These are phyloP conservation scores for Suillus luteus DNA, from an alignment of 768 basidiomycete species.

Conservation along the genomic window DNA sequence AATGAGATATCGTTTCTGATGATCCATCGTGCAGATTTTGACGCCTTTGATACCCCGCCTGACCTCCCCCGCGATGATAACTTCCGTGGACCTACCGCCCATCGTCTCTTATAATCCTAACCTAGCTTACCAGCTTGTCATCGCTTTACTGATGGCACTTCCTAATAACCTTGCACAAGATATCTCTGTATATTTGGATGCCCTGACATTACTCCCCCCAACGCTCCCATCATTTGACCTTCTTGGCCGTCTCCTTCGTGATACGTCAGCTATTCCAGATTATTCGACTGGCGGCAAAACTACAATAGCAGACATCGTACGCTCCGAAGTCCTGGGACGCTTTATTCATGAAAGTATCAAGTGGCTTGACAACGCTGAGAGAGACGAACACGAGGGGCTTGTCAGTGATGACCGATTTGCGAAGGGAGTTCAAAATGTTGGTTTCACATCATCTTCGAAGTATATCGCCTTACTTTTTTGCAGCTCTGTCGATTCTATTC, in stretches of 20 bases:
- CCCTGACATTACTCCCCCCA: conserved; percentile 66
- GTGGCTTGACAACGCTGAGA: conserved; percentile 71
- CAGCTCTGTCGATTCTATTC: conserved; percentile 79
- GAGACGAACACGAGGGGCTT: conserved; percentile 65
- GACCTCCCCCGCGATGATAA: conserved; percentile 54
- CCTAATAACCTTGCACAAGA: conserved; percentile 32
- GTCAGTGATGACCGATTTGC: conserved; percentile 74
- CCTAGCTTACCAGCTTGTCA: conserved; percentile 67
- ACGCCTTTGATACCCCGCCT: conserved; percentile 48
- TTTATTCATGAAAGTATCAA: conserved; percentile 72
- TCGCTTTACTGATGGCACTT: conserved; percentile 51
- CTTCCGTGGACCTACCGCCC: conserved; percentile 65
- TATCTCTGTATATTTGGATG: conserved; percentile 59
- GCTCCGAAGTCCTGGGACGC: conserved; percentile 63
- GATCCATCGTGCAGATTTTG: conserved; percentile 44
- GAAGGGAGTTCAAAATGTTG: conserved; percentile 70
- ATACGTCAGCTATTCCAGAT: conserved; percentile 51
- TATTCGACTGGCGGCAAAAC: conserved; percentile 46
- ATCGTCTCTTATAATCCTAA: conserved; percentile 70
- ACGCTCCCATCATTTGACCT: conserved; percentile 75
- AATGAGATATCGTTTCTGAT: not conserved
- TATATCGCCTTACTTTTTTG: conserved; percentile 10
- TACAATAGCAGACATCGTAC: conserved; percentile 65
- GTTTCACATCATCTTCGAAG: conserved; percentile 25
- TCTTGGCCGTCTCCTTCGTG: conserved; percentile 65